A percentile compares a stretch with the other conserved stretches of the same genome.
phyloP scores from a whole-genome alignment of 164 flowering plant species.

The Sextonia rubra region DNA sequence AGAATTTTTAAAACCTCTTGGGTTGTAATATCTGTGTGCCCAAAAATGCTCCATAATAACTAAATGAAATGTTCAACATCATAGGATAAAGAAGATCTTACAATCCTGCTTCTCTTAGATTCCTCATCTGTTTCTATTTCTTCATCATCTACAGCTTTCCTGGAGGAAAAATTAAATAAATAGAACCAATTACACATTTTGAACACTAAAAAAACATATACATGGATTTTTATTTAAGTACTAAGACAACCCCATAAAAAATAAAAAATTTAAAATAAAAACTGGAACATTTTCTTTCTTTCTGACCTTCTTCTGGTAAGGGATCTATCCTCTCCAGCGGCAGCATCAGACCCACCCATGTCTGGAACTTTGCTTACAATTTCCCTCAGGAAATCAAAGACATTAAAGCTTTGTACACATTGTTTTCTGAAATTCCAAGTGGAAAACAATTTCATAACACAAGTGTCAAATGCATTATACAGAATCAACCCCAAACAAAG shows the following conservation, averaged over 20 bases:
- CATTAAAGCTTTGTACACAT: slow-evolving; percentile 87
- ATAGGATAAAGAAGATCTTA: slow-evolving; percentile 21
- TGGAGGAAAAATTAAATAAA: slow-evolving; percentile 25
- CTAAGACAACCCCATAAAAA: too few relatives aligned
- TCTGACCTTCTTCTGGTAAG: slow-evolving; percentile 56
- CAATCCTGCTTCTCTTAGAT: slow-evolving; percentile 63
- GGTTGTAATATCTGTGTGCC: too few relatives aligned
- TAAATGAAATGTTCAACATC: too few relatives aligned
- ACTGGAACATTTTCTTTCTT: background rate
- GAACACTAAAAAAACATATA: too few relatives aligned
- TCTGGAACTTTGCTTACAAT: slow-evolving; percentile 95
- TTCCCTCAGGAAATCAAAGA: slow-evolving; percentile 90
- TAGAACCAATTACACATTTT: background rate
- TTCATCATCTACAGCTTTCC: slow-evolving; percentile 70
- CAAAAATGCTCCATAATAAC: too few relatives aligned
- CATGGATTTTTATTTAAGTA: too few relatives aligned
- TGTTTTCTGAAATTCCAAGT: slow-evolving; percentile 37
- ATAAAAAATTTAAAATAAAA: background rate
- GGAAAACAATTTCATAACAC: background rate
- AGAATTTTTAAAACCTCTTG: too few relatives aligned
- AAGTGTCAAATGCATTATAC: background rate
- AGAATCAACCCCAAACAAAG: background rate
- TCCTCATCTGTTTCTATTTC: slow-evolving; percentile 80
- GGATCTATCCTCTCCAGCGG: slow-evolving; percentile 54
- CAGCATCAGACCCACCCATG: slow-evolving; percentile 70